Base-by-base conservation (phyloP, 2,329 filamentous ascomycete species). In the Botryotinia convoluta region DNA sequence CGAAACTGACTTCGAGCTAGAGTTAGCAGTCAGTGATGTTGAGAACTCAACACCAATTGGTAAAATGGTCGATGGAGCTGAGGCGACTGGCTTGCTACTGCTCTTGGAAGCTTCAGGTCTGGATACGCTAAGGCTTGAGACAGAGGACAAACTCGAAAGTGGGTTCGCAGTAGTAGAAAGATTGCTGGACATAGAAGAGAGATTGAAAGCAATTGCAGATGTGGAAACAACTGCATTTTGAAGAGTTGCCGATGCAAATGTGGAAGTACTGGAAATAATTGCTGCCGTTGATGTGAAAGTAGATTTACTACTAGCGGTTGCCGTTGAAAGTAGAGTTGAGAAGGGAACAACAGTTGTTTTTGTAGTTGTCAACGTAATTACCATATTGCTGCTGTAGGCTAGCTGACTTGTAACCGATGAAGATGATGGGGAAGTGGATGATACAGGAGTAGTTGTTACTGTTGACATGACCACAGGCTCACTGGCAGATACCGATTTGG, bases 21-120 rank as follows among this genome's bases (percentile, higher is more conserved):
- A 6, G 6, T 22, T 37, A 14, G 20, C 32, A 32, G 32, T 26
- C 18, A 32, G 10, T 18, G 5, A 14, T 9, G 32, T 22, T 22
- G 29, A 9, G 22, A 22, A 0, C 35, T 37, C 22, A 37, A 37
- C 10, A 26, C 1, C 22, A 61, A 10, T 35, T 12, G 71, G 29
- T 29, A 37, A 64, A 26, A 54, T 48, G 26, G 42, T 59, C 20
- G 75, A 69, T 9, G 76, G n/a, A 37, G 73, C 73, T 35, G 73
- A 67, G 18, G 75, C 77, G 7, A 78, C 51, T 7, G 77, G 77
- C 26, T 69, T 62, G n/a, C 48, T 73, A 77, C 35, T 61, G 35
- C 22, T 61, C 12, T 16, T 3, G 9, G 22, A n/a, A 14, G 22
- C 29, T 48, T 60, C 35, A 70, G 70, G 26, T 73, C 39, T 6